phyloP scores from a whole-genome alignment of 441 rosid species.

The Corymbia citriodora region DNA sequence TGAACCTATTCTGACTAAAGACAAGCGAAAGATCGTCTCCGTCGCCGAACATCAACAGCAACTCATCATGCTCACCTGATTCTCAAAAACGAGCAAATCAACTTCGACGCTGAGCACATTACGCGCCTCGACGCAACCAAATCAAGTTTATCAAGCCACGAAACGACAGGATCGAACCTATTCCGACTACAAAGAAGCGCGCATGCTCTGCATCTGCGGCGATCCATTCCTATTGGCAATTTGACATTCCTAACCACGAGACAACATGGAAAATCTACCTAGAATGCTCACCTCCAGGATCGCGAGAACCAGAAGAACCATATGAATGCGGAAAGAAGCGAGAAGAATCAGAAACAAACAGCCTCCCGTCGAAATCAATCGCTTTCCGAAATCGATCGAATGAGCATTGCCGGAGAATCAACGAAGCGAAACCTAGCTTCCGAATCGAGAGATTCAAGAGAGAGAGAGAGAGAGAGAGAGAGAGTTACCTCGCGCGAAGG shows the following conservation, averaged over 20 bases:
- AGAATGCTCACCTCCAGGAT: background rate
- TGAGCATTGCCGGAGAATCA: background rate
- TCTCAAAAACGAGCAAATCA: background rate
- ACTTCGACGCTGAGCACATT: background rate
- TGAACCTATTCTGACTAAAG: background rate
- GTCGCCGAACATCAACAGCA: background rate
- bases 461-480: background rate
- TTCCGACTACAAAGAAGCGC: background rate
- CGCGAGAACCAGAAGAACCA: background rate
- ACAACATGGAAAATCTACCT: background rate
- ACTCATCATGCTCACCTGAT: background rate
- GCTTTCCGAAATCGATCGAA: background rate
- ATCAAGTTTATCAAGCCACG: background rate
- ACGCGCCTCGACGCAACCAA: background rate
- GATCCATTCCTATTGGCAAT: background rate
- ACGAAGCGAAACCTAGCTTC: background rate
- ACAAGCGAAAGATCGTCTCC: background rate
- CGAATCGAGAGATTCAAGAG: background rate
- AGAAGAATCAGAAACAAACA: background rate
- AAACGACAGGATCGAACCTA: background rate
- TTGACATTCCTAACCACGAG: background rate
- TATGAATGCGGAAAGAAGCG: background rate
- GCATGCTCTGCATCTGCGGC: background rate
- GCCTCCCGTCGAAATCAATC: background rate
- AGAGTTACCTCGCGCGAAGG: background rate